These are phyloP conservation scores for Solanum appendiculatum DNA, from an alignment of 257 asterid species.

Conservation along the genomic window DNA sequence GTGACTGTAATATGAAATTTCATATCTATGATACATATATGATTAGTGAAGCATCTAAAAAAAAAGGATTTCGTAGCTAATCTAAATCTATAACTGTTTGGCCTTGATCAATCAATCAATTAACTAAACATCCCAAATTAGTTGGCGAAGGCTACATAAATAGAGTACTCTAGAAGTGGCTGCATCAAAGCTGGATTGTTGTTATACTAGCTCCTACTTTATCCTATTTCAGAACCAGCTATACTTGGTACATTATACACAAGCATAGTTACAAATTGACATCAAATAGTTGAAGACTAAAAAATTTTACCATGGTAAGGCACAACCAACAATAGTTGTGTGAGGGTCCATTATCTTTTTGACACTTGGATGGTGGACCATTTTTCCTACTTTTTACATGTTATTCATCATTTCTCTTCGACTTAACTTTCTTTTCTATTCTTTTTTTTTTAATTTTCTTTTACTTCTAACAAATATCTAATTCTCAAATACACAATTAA, in stretches of 20 bases:
- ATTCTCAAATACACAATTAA: too few species aligned
- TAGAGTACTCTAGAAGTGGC: not conserved
- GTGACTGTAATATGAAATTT: not conserved
- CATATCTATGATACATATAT: not conserved
- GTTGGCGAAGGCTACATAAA: not conserved
- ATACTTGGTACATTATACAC: not conserved
- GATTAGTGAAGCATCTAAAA: not conserved
- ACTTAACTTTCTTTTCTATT: too few species aligned
- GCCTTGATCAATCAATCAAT: not conserved
- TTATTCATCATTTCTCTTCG: too few species aligned
- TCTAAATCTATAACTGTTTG: not conserved
- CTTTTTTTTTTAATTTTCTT: too few species aligned
- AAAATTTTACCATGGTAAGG: too few species aligned
- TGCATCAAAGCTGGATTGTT: not conserved
- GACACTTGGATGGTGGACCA: too few species aligned
- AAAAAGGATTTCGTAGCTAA: not conserved
- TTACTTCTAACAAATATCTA: too few species aligned
- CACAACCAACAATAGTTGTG: too few species aligned
- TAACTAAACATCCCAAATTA: not conserved
- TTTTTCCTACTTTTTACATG: too few species aligned
- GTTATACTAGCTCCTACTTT: not conserved
- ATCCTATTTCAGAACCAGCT: not conserved
- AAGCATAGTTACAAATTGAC: not conserved
- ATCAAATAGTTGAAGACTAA: not conserved
- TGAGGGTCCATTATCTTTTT: too few species aligned